Conservation (phyloP, 208 protist genomes). For the Acanthamoeba castellanii region DNA sequence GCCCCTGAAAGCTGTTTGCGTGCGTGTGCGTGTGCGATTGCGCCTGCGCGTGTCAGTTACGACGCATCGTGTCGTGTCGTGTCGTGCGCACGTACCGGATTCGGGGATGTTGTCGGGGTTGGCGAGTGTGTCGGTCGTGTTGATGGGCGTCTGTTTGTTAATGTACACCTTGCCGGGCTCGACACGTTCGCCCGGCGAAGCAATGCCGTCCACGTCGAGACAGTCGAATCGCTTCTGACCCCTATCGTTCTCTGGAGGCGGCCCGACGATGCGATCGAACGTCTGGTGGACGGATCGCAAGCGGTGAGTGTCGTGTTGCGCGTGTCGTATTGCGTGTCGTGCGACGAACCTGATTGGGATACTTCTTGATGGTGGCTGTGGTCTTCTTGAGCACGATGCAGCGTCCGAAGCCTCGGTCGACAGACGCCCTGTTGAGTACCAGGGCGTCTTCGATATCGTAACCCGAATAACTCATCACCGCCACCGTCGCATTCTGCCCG, state of each 20-base stretch:
- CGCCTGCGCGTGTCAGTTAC: slow-evolving; percentile 1
- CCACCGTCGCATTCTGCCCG: slow-evolving; percentile 99
- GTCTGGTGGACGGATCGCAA: background rate
- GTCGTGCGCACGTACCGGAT: slow-evolving; percentile 7
- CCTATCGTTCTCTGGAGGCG: background rate
- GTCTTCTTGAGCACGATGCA: slow-evolving; percentile 93
- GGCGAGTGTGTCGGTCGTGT: slow-evolving; percentile 83
- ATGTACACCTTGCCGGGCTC: slow-evolving; percentile 94
- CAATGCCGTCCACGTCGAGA: slow-evolving; percentile 97
- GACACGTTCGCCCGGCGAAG: slow-evolving; percentile 92
- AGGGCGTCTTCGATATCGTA: slow-evolving; percentile 99
- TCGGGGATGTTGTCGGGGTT: slow-evolving; percentile 74
- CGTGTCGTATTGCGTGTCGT: background rate
- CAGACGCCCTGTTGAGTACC: slow-evolving; percentile 97
- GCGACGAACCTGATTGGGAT: slow-evolving; percentile 83
- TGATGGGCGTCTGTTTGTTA: slow-evolving; percentile 94
- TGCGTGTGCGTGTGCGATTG: too few relatives aligned
- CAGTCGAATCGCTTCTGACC: slow-evolving; percentile 49
- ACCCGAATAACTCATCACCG: slow-evolving; percentile 99
- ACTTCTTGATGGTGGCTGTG: slow-evolving; percentile 84
- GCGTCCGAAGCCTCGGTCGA: slow-evolving; percentile 98
- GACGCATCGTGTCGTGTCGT: slow-evolving; percentile 11
- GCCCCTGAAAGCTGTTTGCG: slow-evolving; percentile 74
- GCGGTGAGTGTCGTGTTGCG: too few relatives aligned
- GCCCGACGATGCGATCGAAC: slow-evolving; percentile 73